Conservation (phyloP, 2,329 filamentous ascomycete species). For the Fonsecaea multimorphosa region DNA sequence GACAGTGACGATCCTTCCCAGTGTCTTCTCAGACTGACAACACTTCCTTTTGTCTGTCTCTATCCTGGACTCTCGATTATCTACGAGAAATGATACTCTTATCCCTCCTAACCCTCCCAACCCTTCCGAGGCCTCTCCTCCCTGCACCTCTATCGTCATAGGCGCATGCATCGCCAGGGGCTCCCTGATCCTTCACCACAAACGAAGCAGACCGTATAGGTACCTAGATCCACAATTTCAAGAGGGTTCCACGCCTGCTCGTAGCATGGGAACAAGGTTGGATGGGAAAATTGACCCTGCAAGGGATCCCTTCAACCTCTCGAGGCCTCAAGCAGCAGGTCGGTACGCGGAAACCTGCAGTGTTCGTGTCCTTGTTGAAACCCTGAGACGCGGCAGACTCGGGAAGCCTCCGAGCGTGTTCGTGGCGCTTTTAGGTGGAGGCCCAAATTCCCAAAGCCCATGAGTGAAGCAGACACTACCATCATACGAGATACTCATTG, state of each 20-base stretch:
- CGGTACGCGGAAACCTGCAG: not conserved
- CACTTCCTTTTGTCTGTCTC: not conserved
- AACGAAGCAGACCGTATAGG: not conserved
- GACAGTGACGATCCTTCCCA: not conserved
- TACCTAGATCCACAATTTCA: not conserved
- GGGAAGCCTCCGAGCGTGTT: constrained; percentile 11
- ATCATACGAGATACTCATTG: not conserved
- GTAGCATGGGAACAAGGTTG: constrained; percentile 5
- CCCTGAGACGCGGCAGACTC: constrained; percentile 9
- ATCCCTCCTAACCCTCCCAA: not conserved
- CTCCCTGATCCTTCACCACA: not conserved
- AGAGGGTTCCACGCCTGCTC: not conserved
- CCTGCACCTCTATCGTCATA: not conserved
- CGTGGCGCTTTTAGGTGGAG: constrained; percentile 5
- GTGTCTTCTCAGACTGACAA: not conserved
- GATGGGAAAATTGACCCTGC: not conserved
- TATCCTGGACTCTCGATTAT: not conserved
- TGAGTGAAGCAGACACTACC: not conserved
- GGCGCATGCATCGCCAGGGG: not conserved
- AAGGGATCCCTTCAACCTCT: not conserved
- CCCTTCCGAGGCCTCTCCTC: not conserved
- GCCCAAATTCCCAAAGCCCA: not conserved
- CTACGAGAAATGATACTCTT: not conserved
- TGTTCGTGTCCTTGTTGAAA: not conserved
- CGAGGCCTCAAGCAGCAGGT: constrained; percentile 4